Percentiles rank a stretch among this genome's conserved stretches.
Evolutionary conservation across 345 rosid species (phyloP).

Genomic region (Gossypium rotundifolium): DNA sequence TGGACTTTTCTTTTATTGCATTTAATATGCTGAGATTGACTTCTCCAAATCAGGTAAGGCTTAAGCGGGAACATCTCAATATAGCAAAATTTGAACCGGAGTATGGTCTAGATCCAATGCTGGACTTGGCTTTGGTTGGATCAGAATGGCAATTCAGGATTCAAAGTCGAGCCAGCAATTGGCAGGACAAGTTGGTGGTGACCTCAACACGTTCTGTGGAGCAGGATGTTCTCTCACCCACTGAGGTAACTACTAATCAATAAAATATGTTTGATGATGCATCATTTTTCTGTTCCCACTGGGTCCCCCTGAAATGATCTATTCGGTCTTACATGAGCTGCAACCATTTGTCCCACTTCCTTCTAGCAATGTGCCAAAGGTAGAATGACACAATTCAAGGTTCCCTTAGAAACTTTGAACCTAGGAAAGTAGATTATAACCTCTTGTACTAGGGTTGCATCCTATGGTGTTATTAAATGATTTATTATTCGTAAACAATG

Average conservation of each 20-base stretch:
- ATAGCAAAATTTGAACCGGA: conserved; percentile 95
- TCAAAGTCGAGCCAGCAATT: conserved; percentile 93
- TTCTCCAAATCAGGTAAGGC: conserved; percentile 63
- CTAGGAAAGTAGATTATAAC: background rate
- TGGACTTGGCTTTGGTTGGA: conserved; percentile 95
- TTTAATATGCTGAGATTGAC: conserved; percentile 6
- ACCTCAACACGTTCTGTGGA: conserved; percentile 90
- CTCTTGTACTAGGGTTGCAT: background rate
- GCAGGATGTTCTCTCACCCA: conserved; percentile 92
- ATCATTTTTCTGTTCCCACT: conserved; percentile 8
- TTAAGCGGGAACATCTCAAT: conserved; percentile 89
- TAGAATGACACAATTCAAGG: background rate
- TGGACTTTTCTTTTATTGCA: conserved; percentile 3
- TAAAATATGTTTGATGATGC: background rate
- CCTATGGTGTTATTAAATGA: background rate
- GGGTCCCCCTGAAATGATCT: background rate
- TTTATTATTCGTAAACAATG: background rate
- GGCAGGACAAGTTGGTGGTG: conserved; percentile 94
- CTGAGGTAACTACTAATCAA: conserved; percentile 52
- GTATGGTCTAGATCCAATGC: conserved; percentile 77
- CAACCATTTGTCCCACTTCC: background rate
- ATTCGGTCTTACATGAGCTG: background rate
- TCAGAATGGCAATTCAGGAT: conserved; percentile 98
- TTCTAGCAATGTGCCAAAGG: background rate
- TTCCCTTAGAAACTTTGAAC: background rate